Base-by-base conservation (phyloP, 352 stramenopile genomes). In the Pythium insidiosum region DNA sequence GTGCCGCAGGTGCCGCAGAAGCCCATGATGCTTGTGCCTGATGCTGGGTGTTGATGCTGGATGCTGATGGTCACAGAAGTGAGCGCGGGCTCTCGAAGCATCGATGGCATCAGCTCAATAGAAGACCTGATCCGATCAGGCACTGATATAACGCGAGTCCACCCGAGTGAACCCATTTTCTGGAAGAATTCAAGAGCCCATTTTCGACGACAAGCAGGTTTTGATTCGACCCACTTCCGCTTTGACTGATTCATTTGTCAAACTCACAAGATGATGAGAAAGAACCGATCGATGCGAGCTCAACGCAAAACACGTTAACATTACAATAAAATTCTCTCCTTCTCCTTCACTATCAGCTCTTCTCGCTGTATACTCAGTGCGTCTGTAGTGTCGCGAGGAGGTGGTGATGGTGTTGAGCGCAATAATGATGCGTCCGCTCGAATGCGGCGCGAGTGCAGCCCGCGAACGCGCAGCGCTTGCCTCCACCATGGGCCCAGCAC, bases 1-100 rank as follows among this genome's bases (percentile, higher is more conserved):
- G 71, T 73, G 56, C 79, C 79, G 53, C 79, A 92, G 54, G 89
- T 76, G 53, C 79, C 79, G 53, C 79, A 92, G 59, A 92, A 92
- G 43, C 71, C 73, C 79, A 92, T 92, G 44, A 13, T 47, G 13
- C 15, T 50, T 16, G 38, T 13, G 23, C 30, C 36, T 12, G 25
- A 5, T 12, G n/a, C 5, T n/a, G 7, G 29, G 10, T 3, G 30
- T 13, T 39, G 12, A 20, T n/a, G 12, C 6, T 39, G 6, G 13
- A 16, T 39, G 34, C 6, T 39, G 28, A 33, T 33, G 28, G 15
- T 15, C 9, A 33, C 28, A 15, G 15, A 13, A 13, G 28, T 33
- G 28, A 33, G 9, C 28, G 28, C 28, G 28, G 15, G 15, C 28
- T 9, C 28, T 15, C 28, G 28, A 33, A 13, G 28, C 28, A 33